Percentiles rank a stretch among this genome's conserved stretches.
These are phyloP conservation scores for Pleurozium schreberi DNA, from an alignment of 225 moss, liverwort and hornwort genomes.

Conservation along the genomic window DNA sequence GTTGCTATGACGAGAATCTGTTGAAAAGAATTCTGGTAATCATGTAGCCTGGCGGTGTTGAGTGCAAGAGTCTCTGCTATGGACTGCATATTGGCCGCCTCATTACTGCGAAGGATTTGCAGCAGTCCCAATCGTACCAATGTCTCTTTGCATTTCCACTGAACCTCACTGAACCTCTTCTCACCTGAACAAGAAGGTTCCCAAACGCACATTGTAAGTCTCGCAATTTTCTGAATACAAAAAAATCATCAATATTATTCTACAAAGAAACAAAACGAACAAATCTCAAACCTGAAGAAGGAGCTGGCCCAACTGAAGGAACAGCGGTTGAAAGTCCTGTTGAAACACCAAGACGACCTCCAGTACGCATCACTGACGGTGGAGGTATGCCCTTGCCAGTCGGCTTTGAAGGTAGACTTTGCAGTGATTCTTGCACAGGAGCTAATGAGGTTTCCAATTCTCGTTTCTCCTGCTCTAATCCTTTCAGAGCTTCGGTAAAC, in stretches of 20 bases:
- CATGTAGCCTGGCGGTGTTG: slow-evolving; percentile 59
- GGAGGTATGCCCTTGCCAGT: slow-evolving; percentile 42
- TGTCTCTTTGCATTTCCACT: slow-evolving; percentile 64
- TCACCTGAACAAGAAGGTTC: slow-evolving; percentile 28
- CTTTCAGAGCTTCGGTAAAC: slow-evolving; percentile 45
- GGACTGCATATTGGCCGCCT: slow-evolving; percentile 45
- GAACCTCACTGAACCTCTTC: slow-evolving; percentile 31
- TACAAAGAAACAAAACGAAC: not conserved
- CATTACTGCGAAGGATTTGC: slow-evolving; percentile 44
- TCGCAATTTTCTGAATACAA: not conserved
- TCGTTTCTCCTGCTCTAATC: slow-evolving; percentile 42
- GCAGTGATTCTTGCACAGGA: slow-evolving; percentile 29
- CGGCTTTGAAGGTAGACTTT: not conserved
- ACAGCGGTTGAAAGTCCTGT: slow-evolving; percentile 11
- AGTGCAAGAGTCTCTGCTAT: slow-evolving; percentile 80
- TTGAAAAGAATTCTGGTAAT: slow-evolving; percentile 72
- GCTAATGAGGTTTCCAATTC: slow-evolving; percentile 67
- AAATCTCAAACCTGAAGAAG: slow-evolving; percentile 16
- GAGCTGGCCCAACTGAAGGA: slow-evolving; percentile 5
- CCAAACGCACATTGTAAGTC: not conserved
- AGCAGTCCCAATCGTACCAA: slow-evolving; percentile 66
- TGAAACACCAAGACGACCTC: slow-evolving; percentile 63
- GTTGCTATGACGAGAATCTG: slow-evolving; percentile 88
- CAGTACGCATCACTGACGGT: slow-evolving; percentile 84
- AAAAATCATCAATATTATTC: not conserved